A percentile compares a stretch with the other conserved stretches of the same genome.
Evolutionary conservation across 129 eudicot genomes (phyloP).

Genomic region (Pittosporum tobira): DNA sequence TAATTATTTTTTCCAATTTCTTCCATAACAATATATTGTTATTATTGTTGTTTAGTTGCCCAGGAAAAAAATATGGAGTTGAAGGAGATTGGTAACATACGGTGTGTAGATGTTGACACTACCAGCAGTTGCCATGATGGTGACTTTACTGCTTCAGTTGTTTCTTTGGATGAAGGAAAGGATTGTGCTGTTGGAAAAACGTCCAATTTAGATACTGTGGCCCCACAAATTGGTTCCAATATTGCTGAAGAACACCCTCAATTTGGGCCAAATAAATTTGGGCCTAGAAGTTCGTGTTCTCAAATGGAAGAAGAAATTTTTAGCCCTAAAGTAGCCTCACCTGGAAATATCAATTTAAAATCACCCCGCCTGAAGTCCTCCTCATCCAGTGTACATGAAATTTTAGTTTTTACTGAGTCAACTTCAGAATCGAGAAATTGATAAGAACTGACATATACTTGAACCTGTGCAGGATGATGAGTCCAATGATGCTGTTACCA

Average conservation of each 20-base stretch:
- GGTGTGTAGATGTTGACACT: slow-evolving; percentile 21
- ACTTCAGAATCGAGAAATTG: slow-evolving; percentile 8
- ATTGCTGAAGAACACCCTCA: slow-evolving; percentile 18
- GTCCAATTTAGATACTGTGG: slow-evolving; percentile 17
- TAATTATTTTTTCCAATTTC: slow-evolving; percentile 4
- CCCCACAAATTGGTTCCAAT: slow-evolving; percentile 1
- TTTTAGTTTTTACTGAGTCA: neutral
- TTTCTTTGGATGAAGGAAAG: slow-evolving; percentile 18
- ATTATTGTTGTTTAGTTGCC: slow-evolving; percentile 28
- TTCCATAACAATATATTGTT: slow-evolving; percentile 2
- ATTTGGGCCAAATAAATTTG: slow-evolving; percentile 6
- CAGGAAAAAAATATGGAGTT: slow-evolving; percentile 22
- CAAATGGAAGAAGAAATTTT: slow-evolving; percentile 27
- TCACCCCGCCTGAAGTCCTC: slow-evolving; percentile 15
- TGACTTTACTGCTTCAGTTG: slow-evolving; percentile 8
- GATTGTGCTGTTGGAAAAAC: slow-evolving; percentile 6
- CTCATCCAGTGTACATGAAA: slow-evolving; percentile 27
- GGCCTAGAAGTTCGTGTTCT: slow-evolving; percentile 13
- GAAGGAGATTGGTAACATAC: slow-evolving; percentile 19
- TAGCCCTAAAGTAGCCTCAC: slow-evolving; percentile 23
- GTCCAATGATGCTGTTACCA: slow-evolving; percentile 22
- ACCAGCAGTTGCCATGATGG: slow-evolving; percentile 16
- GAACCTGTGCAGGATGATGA: slow-evolving; percentile 46
- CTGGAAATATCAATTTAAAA: slow-evolving; percentile 16
- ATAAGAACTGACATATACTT: slow-evolving; percentile 8